These are phyloP conservation scores for Cercospora sojina DNA, from an alignment of 2,329 filamentous ascomycete genomes.

Conservation along the genomic window DNA sequence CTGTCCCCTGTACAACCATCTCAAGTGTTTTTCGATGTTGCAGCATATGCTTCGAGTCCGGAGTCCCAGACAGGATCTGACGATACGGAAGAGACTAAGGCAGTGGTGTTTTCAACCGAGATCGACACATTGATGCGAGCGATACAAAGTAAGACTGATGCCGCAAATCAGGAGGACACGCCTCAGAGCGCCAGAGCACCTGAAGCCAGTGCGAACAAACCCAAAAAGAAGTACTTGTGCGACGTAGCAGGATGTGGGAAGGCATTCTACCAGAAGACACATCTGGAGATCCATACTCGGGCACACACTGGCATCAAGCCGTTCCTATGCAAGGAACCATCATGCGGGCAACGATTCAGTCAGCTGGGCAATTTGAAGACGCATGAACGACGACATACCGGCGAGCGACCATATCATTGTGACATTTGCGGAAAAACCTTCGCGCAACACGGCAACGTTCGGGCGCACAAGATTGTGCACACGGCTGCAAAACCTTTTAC, in stretches of 20 bases:
- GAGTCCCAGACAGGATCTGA: conserved; percentile 48
- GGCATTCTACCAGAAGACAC: conserved; percentile 86
- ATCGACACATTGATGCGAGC: conserved; percentile 87
- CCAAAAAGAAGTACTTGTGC: conserved; percentile 71
- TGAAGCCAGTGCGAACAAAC: conserved; percentile 24
- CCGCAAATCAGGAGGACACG: conserved; percentile 21
- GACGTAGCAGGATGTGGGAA: conserved; percentile 72
- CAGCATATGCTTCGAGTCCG: conserved; percentile 32
- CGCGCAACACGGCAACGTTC: conserved; percentile 80
- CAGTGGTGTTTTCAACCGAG: conserved; percentile 69
- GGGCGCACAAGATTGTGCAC: conserved; percentile 80
- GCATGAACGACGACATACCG: conserved; percentile 82
- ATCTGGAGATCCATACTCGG: conserved; percentile 83
- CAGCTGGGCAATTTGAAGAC: conserved; percentile 92
- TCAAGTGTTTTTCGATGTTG: conserved; percentile 40
- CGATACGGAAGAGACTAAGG: conserved; percentile 41
- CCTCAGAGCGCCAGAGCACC: conserved; percentile 7
- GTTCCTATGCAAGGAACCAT: conserved; percentile 75
- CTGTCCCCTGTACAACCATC: conserved; percentile 45
- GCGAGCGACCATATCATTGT: conserved; percentile 80
- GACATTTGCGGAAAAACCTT: conserved; percentile 78
- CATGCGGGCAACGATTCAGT: conserved; percentile 78
- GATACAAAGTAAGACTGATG: conserved; percentile 67
- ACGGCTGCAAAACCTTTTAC: conserved; percentile 73
- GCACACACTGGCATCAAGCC: conserved; percentile 89